Percentiles rank a stretch among this genome's conserved stretches.
Conservation (phyloP, 441 rosid genomes). For the Adansonia rubrostipa region DNA sequence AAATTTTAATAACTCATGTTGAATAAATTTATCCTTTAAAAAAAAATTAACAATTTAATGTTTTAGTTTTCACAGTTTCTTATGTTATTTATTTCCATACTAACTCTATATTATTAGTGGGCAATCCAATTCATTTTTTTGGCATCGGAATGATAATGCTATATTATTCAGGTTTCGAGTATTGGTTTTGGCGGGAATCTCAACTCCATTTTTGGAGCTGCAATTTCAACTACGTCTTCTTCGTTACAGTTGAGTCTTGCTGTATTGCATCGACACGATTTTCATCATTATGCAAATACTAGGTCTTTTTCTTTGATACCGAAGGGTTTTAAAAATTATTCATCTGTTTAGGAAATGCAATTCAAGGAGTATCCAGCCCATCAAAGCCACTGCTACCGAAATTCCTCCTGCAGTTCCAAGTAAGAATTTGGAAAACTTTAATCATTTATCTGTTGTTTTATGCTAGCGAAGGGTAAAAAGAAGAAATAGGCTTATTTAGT, state of each 20-base stretch:
- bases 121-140: not conserved
- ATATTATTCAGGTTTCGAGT: slow-evolving; percentile 49
- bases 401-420: slow-evolving; percentile 64
- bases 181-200: slow-evolving; percentile 43
- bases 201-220: slow-evolving; percentile 49
- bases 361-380: slow-evolving; percentile 52
- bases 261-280: not conserved
- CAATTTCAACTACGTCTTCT: slow-evolving; percentile 45
- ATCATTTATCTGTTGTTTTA: not conserved
- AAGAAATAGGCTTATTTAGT: not conserved
- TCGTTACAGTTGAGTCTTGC: slow-evolving; percentile 62
- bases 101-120: not conserved
- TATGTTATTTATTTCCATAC: not conserved
- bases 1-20: not conserved
- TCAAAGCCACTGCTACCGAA: slow-evolving; percentile 82
- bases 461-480: not conserved
- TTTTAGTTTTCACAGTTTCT: not conserved
- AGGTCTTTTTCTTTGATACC: not conserved
- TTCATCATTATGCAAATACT: not conserved
- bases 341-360: slow-evolving; percentile 44
- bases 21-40: not conserved
- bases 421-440: slow-evolving; percentile 38
- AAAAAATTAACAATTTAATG: not conserved
- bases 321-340: slow-evolving; percentile 3
- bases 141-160: not conserved